Conservation (phyloP, 2,329 filamentous ascomycete genomes). For the Colletotrichum endophyticum region DNA sequence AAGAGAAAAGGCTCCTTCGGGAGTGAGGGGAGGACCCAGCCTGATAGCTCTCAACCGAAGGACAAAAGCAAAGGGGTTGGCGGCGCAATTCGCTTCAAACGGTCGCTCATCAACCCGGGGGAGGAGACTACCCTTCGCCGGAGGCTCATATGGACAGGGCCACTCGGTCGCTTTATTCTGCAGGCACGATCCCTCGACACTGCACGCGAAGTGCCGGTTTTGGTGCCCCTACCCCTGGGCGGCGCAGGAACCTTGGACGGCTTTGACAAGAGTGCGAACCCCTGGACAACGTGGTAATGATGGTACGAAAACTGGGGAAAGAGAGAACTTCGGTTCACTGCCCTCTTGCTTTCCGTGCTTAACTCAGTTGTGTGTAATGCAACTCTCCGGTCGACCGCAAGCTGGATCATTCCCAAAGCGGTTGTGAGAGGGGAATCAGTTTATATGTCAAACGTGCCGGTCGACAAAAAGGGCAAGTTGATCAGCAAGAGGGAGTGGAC, state of each 20-base stretch:
- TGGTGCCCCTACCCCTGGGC: not conserved
- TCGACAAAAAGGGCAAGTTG: not conserved
- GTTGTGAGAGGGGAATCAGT: not conserved
- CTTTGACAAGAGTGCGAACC: not conserved
- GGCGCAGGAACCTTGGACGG: not conserved
- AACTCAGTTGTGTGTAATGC: not conserved
- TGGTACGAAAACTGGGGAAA: not conserved
- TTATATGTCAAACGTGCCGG: not conserved
- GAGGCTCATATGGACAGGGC: not conserved
- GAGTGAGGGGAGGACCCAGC: not conserved
- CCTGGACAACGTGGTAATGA: not conserved
- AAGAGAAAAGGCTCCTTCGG: not conserved
- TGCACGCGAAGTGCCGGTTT: not conserved
- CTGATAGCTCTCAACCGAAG: not conserved
- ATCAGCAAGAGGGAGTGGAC: not conserved
- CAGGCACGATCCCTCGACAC: not conserved
- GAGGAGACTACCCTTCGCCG: not conserved
- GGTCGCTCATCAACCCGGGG: not conserved
- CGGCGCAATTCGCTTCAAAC: not conserved
- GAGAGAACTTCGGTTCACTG: not conserved
- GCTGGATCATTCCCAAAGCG: not conserved
- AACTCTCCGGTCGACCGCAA: not conserved
- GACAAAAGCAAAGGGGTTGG: not conserved
- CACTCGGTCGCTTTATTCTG: not conserved
- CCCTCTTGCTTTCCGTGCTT: not conserved